Evolutionary conservation across 2,329 filamentous ascomycete species (phyloP).

Genomic region (Hymenoscyphus salicellus): DNA sequence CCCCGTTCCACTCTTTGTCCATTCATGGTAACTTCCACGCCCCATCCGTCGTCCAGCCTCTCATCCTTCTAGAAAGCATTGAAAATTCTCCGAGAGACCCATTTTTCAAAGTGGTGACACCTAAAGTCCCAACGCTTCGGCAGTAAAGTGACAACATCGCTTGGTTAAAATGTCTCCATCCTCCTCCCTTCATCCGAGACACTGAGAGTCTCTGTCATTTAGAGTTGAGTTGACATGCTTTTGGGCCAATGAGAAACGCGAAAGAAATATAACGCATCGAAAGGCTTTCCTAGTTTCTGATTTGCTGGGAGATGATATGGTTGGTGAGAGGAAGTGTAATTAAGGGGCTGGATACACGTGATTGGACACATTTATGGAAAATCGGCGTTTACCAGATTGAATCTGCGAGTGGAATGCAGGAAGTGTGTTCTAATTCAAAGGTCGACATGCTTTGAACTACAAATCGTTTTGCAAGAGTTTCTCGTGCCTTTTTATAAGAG

Average conservation of each 20-base stretch:
- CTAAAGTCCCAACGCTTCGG: background rate
- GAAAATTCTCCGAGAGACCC: background rate
- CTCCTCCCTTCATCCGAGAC: conserved; percentile 6
- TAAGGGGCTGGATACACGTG: too few relatives aligned
- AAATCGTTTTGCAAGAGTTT: too few relatives aligned
- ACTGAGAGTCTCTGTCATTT: background rate
- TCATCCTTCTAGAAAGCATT: background rate
- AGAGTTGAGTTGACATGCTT: background rate
- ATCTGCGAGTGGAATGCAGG: too few relatives aligned
- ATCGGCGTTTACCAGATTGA: too few relatives aligned
- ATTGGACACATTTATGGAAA: too few relatives aligned
- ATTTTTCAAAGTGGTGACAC: background rate
- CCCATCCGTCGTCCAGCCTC: background rate
- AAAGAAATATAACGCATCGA: background rate
- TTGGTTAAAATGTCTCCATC: conserved; percentile 4
- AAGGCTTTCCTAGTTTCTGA: too few relatives aligned
- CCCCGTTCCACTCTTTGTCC: conserved; percentile 14
- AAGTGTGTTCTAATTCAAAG: too few relatives aligned
- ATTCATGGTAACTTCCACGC: conserved; percentile 16
- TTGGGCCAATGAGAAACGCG: background rate
- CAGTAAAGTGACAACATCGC: background rate
- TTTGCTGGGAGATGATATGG: background rate
- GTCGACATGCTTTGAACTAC: too few relatives aligned
- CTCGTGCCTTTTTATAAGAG: too few relatives aligned
- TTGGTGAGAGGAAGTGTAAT: too few relatives aligned